Evolutionary conservation across 2,329 filamentous ascomycete species (phyloP).

Genomic region (Phialophora verrucosa): DNA sequence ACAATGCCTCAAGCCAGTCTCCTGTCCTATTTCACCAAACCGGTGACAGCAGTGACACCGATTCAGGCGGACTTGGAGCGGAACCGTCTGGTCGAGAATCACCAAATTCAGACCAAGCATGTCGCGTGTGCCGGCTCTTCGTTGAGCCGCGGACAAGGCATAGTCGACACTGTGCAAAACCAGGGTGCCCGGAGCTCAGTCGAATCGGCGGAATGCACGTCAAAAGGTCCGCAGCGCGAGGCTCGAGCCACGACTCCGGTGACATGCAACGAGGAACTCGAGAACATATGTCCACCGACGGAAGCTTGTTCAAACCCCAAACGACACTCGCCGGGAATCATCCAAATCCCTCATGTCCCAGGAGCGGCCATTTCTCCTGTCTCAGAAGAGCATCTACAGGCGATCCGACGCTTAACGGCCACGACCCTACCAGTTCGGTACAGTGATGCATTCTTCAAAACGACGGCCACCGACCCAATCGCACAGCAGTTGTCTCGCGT

Average conservation of each 20-base stretch:
- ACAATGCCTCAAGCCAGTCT: slow-evolving; percentile 34
- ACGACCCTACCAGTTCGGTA: slow-evolving; percentile 67
- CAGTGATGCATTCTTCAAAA: slow-evolving; percentile 65
- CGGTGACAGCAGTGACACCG: slow-evolving; percentile 18
- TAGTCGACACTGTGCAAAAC: neutral
- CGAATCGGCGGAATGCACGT: neutral
- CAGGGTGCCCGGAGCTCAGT: neutral
- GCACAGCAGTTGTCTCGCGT: slow-evolving; percentile 63
- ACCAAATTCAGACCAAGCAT: neutral
- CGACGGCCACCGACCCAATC: slow-evolving; percentile 61
- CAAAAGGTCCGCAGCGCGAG: neutral
- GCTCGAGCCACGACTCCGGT: neutral
- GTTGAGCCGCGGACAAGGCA: neutral
- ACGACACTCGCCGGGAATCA: neutral
- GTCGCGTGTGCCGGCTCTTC: neutral
- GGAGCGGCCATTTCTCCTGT: slow-evolving; percentile 61
- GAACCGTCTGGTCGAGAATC: neutral
- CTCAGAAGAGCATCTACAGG: slow-evolving; percentile 59
- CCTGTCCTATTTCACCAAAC: slow-evolving; percentile 31
- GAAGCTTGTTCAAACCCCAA: neutral
- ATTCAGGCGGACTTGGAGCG: neutral
- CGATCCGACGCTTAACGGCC: slow-evolving; percentile 63
- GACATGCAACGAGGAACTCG: neutral
- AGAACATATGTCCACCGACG: neutral
- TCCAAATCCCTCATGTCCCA: slow-evolving; percentile 45